Evolutionary conservation across 306 rosid species (phyloP).

Genomic region (Ormosia emarginata): DNA sequence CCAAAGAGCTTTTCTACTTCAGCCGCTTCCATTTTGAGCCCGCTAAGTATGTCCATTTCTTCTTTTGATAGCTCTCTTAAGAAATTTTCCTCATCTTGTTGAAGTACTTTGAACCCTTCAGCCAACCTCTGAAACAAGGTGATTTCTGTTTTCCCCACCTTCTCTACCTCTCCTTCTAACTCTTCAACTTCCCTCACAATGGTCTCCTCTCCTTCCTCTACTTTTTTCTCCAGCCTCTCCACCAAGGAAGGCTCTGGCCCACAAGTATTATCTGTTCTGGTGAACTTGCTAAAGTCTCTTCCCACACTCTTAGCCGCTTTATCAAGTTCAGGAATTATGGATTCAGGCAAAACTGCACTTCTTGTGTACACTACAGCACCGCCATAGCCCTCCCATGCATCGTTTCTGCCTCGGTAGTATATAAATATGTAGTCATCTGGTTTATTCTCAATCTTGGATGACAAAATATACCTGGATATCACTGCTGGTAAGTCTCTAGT

Average conservation of each 20-base stretch:
- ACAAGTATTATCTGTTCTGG: constrained; percentile 72
- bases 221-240: constrained; percentile 81
- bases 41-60: constrained; percentile 63
- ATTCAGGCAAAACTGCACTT: constrained; percentile 77
- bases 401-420: constrained; percentile 87
- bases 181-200: constrained; percentile 74
- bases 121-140: constrained; percentile 58
- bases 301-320: constrained; percentile 72
- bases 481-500: not conserved
- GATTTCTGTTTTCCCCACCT: constrained; percentile 61
- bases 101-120: constrained; percentile 68
- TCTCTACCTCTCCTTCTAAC: constrained; percentile 75
- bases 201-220: constrained; percentile 79
- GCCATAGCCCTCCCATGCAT: constrained; percentile 99
- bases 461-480: constrained; percentile 69
- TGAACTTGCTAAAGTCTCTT: constrained; percentile 74
- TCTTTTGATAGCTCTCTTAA: constrained; percentile 56
- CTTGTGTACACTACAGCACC: constrained; percentile 88
- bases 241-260: constrained; percentile 94
- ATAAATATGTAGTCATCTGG: constrained; percentile 81
- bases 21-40: constrained; percentile 76
- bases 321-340: constrained; percentile 70
- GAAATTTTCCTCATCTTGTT: constrained; percentile 77
- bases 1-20: constrained; percentile 84
- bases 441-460: constrained; percentile 68